Base-by-base conservation (phyloP, 1,139 yeast genomes). In the Hanseniaspora gamundiae region DNA sequence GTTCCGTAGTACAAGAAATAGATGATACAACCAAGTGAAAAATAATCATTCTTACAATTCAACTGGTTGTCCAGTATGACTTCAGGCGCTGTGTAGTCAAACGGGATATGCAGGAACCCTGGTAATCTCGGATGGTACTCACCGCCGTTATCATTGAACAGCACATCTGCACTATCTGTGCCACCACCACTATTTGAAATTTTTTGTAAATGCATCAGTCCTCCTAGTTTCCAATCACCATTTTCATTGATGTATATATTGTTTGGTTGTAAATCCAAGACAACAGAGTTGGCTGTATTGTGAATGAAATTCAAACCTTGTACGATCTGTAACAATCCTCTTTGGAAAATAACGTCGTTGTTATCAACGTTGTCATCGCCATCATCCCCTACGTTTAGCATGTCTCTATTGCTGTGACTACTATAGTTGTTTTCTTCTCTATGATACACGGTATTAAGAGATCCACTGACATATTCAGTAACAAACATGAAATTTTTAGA, bases 141-240 rank as follows among this genome's bases (percentile, higher is more conserved):
- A 6, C 62, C 63, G 19, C 22, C 13, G 2, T 4, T n/a, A 33
- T 33, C 36, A 24, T 9, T 24, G 8, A 64, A 47, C 38, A 54
- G 53, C 47, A 54, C 60, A n/a, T 64, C 66, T 59, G 77, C 57
- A 45, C 70, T 20, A 65, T 69, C 57, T 2, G 74, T 62, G 6
- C 74, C 64, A 40, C 70, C 73, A n/a, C n/a, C n/a, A n/a, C n/a
- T n/a, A n/a, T n/a, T n/a, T 13, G 62, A 59, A 8, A 60, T 50
- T 19, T 71, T 59, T 13, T 50, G 39, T 35, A 60, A 43, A 46
- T 72, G 73, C 38, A 80, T 80, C 24, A 84, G 71, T 1, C 97
- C 96, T 8, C 82, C 74, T 2, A 91, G 61, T 61, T 88, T 91
- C 97, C 97, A 93, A 62, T 91, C 98, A 1, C 94, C 93, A 52